Percentiles rank a stretch among this genome's conserved stretches.
Evolutionary conservation across 2,329 filamentous ascomycete genomes (phyloP).

Genomic region (Colletotrichum shisoi): DNA sequence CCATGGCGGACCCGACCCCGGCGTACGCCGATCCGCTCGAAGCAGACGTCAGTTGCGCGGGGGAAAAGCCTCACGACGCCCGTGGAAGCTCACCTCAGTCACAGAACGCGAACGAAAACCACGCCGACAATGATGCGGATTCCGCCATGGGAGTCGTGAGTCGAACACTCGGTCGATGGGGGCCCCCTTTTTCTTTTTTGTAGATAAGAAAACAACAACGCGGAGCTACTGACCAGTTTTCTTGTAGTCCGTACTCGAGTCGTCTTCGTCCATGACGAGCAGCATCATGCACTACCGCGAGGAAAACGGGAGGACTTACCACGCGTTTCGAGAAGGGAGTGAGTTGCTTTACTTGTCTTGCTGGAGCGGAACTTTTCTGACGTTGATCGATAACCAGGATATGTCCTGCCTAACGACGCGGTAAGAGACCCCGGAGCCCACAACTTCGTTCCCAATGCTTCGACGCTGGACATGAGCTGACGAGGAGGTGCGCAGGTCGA

Average conservation of each 20-base stretch:
- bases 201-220: too few relatives aligned
- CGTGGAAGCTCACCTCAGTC: not conserved
- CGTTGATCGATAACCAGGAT: conserved; percentile 34
- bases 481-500: conserved; percentile 34
- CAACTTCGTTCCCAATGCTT: not conserved
- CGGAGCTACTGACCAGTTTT: not conserved
- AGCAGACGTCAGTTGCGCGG: conserved; percentile 9
- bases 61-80: too few relatives aligned
- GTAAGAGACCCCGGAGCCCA: conserved; percentile 17
- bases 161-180: not conserved
- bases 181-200: too few relatives aligned
- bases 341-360: not conserved
- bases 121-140: conserved; percentile 10
- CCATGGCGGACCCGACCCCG: conserved; percentile 5
- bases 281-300: conserved; percentile 51
- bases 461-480: not conserved
- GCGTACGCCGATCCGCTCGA: conserved; percentile 6
- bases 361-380: not conserved
- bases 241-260: conserved; percentile 38
- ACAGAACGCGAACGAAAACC: conserved; percentile 5
- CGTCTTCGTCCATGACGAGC: conserved; percentile 47
- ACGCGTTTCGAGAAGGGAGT: conserved; percentile 47
- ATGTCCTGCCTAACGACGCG: conserved; percentile 44
- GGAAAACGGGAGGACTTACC: conserved; percentile 53
- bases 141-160: conserved; percentile 18